These are phyloP conservation scores for Lathyrus tuberosus DNA, from an alignment of 306 rosid genomes.

Conservation along the genomic window DNA sequence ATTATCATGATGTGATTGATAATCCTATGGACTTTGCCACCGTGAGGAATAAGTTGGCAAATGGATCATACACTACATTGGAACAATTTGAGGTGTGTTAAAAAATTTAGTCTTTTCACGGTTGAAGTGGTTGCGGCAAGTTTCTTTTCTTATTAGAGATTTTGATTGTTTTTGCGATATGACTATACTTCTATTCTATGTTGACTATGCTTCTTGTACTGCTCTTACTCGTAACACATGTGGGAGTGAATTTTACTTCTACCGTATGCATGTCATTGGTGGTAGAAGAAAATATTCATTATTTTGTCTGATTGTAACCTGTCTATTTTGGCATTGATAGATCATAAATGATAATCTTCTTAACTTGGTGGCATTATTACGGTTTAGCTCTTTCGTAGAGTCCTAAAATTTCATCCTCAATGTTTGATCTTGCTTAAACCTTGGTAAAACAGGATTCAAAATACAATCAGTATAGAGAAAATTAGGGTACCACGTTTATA, in stretches of 20 bases:
- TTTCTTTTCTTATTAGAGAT: neutral
- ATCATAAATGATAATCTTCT: conserved; percentile 15
- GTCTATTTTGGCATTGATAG: conserved; percentile 9
- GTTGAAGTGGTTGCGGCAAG: neutral
- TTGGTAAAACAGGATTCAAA: neutral
- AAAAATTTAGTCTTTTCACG: conserved; percentile 1
- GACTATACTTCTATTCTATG: conserved; percentile 19
- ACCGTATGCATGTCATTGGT: neutral
- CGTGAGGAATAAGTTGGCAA: conserved; percentile 77
- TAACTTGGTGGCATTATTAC: conserved; percentile 19
- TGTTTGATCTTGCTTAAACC: conserved; percentile 16
- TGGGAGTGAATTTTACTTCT: neutral
- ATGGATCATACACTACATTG: conserved; percentile 73
- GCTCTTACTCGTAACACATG: neutral
- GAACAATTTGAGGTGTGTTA: conserved; percentile 89
- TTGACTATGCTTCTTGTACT: neutral
- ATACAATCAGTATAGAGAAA: neutral
- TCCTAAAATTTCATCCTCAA: neutral
- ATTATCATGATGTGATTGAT: conserved; percentile 86
- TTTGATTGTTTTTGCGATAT: conserved; percentile 31
- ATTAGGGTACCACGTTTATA: neutral
- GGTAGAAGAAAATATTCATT: neutral
- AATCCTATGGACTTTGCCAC: conserved; percentile 98
- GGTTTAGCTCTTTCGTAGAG: conserved; percentile 18
- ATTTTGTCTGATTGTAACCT: neutral